A percentile compares a stretch with the other conserved stretches of the same genome.
phyloP scores from a whole-genome alignment of 78 protist species.

The Monocercomonoides exilis region DNA sequence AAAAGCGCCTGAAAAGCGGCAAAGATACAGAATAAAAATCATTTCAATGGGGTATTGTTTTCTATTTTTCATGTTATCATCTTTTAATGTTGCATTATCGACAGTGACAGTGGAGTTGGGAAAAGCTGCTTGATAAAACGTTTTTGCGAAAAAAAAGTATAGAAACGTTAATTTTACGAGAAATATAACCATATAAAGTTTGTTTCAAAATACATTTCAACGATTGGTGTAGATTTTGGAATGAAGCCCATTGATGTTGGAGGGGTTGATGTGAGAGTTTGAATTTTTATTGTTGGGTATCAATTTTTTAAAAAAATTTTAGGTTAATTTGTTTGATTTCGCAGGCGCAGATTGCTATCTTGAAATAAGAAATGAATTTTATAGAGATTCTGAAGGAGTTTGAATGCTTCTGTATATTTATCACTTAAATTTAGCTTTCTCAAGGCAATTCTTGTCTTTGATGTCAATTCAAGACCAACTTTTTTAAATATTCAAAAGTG shows the following conservation, averaged over 20 bases:
- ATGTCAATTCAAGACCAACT: constrained; percentile 6
- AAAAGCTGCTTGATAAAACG: constrained; percentile 58
- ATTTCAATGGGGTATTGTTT: background rate
- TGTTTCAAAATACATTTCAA: constrained; percentile 46
- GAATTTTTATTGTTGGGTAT: background rate
- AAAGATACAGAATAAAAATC: background rate
- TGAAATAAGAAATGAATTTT: constrained; percentile 58
- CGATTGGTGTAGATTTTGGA: constrained; percentile 69
- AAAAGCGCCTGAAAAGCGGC: too few relatives aligned
- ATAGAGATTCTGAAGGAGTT: constrained; percentile 49
- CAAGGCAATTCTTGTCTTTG: constrained; percentile 36
- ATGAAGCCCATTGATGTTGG: constrained; percentile 24
- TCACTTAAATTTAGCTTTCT: too few relatives aligned
- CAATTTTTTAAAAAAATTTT: background rate
- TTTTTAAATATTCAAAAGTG: constrained; percentile 31
- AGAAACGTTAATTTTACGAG: background rate
- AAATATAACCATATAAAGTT: constrained; percentile 6
- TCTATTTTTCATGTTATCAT: background rate
- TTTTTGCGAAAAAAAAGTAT: constrained; percentile 50
- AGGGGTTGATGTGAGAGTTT: background rate
- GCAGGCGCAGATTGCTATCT: constrained; percentile 42
- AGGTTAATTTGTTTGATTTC: constrained; percentile 56
- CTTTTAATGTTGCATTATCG: background rate
- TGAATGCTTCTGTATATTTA: background rate
- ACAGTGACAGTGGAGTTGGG: constrained; percentile 46